A percentile compares a stretch with the other conserved stretches of the same genome.
Evolutionary conservation across 73 alveolate genomes (phyloP).

Genomic region (Tetrahymena elliotti): DNA sequence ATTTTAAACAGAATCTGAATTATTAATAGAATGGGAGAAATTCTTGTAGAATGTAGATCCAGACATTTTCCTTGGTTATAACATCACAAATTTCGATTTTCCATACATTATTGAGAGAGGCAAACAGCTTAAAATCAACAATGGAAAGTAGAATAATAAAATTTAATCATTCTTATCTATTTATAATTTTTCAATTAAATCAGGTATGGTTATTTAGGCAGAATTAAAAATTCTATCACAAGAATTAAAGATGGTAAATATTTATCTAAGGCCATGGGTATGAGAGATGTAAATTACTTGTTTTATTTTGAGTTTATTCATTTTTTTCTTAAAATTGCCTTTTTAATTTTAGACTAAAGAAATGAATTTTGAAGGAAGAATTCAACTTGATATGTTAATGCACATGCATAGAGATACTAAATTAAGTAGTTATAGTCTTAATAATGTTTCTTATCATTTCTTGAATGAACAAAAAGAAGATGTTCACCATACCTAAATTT

Average conservation of each 20-base stretch:
- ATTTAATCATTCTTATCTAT: no score
- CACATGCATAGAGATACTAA: slow-evolving; percentile 97
- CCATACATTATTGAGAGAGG: slow-evolving; percentile 92
- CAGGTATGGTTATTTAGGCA: slow-evolving; percentile 71
- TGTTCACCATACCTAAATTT: slow-evolving; percentile 78
- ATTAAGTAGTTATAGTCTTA: slow-evolving; percentile 93
- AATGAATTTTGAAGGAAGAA: slow-evolving; percentile 91
- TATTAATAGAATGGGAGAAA: slow-evolving; percentile 88
- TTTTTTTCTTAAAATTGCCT: no score
- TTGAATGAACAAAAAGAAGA: slow-evolving; percentile 98
- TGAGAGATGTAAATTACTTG: slow-evolving; percentile 60
- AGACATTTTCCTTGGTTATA: slow-evolving; percentile 98
- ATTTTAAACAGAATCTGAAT: slow-evolving; percentile 80
- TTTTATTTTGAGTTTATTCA: neutral
- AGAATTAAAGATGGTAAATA: slow-evolving; percentile 77
- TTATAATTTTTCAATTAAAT: no score
- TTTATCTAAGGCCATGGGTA: slow-evolving; percentile 91
- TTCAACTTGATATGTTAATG: slow-evolving; percentile 94
- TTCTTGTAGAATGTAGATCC: slow-evolving; percentile 93
- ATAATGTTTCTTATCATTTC: slow-evolving; percentile 94
- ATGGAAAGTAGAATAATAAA: slow-evolving; percentile 2
- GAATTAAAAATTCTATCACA: slow-evolving; percentile 53
- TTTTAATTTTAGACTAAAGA: slow-evolving; percentile 58
- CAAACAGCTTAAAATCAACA: slow-evolving; percentile 53
- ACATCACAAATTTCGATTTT: slow-evolving; percentile 97